Evolutionary conservation across 2,329 filamentous ascomycete species (phyloP).

Genomic region (Epichloe aotearoae): DNA sequence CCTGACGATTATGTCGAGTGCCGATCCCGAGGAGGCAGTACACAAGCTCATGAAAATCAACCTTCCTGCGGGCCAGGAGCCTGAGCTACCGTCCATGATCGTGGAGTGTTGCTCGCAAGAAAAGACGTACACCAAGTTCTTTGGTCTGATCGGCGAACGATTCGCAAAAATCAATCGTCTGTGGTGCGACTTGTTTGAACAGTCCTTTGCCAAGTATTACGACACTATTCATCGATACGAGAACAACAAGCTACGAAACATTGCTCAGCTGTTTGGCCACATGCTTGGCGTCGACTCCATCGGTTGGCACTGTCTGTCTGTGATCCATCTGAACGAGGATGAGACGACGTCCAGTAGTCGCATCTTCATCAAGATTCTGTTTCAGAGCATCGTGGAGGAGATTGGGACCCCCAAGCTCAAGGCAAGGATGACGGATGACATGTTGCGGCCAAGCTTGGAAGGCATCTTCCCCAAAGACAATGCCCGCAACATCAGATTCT

Average conservation of each 20-base stretch:
- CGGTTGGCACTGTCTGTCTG: slow-evolving; percentile 78
- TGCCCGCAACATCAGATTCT: slow-evolving; percentile 82
- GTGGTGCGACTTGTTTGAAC: slow-evolving; percentile 88
- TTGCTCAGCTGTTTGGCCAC: slow-evolving; percentile 89
- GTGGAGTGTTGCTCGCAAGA: slow-evolving; percentile 95
- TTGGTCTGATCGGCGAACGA: slow-evolving; percentile 82
- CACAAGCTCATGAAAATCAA: slow-evolving; percentile 96
- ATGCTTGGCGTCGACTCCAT: slow-evolving; percentile 79
- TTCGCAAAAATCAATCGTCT: slow-evolving; percentile 93
- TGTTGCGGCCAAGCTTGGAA: slow-evolving; percentile 62
- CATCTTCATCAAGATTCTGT: slow-evolving; percentile 97
- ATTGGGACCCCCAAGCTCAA: slow-evolving; percentile 72
- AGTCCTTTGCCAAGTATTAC: slow-evolving; percentile 85
- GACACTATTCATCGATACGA: slow-evolving; percentile 96
- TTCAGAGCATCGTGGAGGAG: slow-evolving; percentile 81
- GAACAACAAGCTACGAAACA: slow-evolving; percentile 87
- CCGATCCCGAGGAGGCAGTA: slow-evolving; percentile 90
- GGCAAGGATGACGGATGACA: slow-evolving; percentile 63
- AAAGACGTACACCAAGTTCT: slow-evolving; percentile 95
- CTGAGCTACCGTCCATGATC: slow-evolving; percentile 90
- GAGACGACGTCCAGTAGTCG: slow-evolving; percentile 93
- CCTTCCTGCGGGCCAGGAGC: slow-evolving; percentile 73
- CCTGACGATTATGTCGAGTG: slow-evolving; percentile 91
- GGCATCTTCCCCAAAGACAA: slow-evolving; percentile 87
- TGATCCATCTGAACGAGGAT: slow-evolving; percentile 85